Base-by-base conservation (phyloP, 106 monocot species). In the Amphibolis antarctica region DNA sequence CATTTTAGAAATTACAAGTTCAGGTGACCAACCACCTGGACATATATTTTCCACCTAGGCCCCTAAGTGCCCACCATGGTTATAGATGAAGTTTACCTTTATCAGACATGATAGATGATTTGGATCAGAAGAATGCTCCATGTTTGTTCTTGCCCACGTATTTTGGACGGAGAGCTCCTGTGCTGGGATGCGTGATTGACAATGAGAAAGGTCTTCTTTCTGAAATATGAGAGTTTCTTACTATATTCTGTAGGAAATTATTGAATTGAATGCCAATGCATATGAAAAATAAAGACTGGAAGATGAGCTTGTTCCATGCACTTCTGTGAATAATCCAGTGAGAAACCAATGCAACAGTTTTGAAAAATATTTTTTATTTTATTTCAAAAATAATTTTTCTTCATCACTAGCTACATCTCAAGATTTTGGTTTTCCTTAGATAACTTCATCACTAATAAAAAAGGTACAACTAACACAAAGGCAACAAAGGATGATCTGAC, bases 91-190 rank as follows among this genome's bases (percentile, higher is more conserved):
- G 30, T 65, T 65, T 53, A 92, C 86, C 92, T 92, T 91, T 47
- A 86, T 71, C 61, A 91, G 59, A 23, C 91, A 91, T 68, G 86
- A 81, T 67, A 86, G 47, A 11, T 80, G 76, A 73, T 15, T 59
- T 65, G 66, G 51, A 63, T 81, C 81, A 55, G 52, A 68, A 17
- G 23, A 29, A 28, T 53, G 4, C 9, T 6, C 1, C 29, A 3
- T 44, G 21, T 24, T 73, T 25, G 50, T 43, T 58, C 63, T 69
- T 26, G 31, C 53, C 21, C 45, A 53, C 23, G 12, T 22, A 56
- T 60, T 64, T 60, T 65, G 62, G 36, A 49, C 64, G 30, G 15
- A 44, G 22, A 57, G 46, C 36, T 63, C 77, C 60, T 48, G 17
- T 13, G 56, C 23, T 28, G 64, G 70, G 28, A 56, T 21, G 22